Percentiles rank a stretch among this genome's conserved stretches.
Conservation (phyloP, 164 flowering plant species). For the Chimonanthus salicifolius region DNA sequence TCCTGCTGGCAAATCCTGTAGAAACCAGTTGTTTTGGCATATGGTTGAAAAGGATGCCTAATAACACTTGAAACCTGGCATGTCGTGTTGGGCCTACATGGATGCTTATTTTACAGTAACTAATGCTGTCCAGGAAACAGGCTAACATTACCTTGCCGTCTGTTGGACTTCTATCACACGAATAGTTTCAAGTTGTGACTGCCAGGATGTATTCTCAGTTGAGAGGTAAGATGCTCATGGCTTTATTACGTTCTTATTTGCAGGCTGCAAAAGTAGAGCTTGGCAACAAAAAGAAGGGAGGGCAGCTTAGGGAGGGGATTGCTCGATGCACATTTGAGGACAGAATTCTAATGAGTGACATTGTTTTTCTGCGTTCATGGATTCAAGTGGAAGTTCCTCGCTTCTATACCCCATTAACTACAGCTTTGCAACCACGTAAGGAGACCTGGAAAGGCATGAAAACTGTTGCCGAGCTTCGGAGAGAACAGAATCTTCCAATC, state of each 20-base stretch:
- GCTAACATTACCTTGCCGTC: too few species aligned
- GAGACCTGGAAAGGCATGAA: conserved; percentile 86
- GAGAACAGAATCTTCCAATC: conserved; percentile 56
- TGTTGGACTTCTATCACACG: too few species aligned
- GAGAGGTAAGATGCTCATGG: not conserved
- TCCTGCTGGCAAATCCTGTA: too few species aligned
- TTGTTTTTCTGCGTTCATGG: conserved; percentile 88
- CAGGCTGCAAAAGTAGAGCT: conserved; percentile 91
- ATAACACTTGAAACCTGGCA: too few species aligned
- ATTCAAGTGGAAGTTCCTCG: conserved; percentile 73
- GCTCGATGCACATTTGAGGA: conserved; percentile 99
- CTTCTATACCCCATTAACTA: conserved; percentile 76
- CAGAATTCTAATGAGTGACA: conserved; percentile 84
- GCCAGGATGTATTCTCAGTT: not conserved
- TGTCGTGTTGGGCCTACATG: too few species aligned
- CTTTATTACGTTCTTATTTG: not conserved
- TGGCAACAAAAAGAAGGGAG: conserved; percentile 67
- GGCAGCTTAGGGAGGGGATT: conserved; percentile 20
- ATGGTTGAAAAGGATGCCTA: too few species aligned
- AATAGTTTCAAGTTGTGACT: not conserved
- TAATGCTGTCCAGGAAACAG: too few species aligned
- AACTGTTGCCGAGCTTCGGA: conserved; percentile 75
- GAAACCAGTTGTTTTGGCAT: too few species aligned
- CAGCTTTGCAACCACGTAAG: conserved; percentile 82
- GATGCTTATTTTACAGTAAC: too few species aligned